phyloP scores from a whole-genome alignment of 352 stramenopile genomes.

The Pythium brassicae region DNA sequence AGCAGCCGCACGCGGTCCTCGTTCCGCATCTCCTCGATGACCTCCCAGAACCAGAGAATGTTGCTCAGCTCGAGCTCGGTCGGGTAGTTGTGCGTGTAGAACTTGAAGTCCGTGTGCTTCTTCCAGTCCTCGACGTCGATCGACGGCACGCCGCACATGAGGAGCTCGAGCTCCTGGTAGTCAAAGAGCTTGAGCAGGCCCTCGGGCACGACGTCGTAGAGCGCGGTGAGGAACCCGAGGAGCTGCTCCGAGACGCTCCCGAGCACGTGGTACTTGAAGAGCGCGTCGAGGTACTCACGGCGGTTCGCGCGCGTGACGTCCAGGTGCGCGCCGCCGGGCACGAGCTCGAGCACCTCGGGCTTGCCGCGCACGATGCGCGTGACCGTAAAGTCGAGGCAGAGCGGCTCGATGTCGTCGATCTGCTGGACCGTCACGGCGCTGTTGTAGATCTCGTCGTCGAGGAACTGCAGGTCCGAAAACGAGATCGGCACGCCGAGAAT shows the following conservation, averaged over 20 bases:
- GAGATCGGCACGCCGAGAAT: constrained; percentile 84
- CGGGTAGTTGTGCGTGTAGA: constrained; percentile 59
- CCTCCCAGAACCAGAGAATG: constrained; percentile 97
- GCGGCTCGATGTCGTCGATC: constrained; percentile 67
- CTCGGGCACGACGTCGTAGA: constrained; percentile 97
- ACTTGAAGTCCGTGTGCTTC: constrained; percentile 79
- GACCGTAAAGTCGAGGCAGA: constrained; percentile 80
- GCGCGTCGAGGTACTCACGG: constrained; percentile 89
- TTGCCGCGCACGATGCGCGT: constrained; percentile 63
- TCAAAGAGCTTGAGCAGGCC: constrained; percentile 97
- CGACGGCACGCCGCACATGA: constrained; percentile 92
- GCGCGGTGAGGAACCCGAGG: constrained; percentile 79
- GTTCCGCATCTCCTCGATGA: constrained; percentile 73
- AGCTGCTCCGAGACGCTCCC: constrained; percentile 91
- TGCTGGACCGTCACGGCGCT: constrained; percentile 64
- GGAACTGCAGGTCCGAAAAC: constrained; percentile 87
- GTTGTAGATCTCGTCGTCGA: constrained; percentile 83
- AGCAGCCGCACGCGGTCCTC: constrained; percentile 73
- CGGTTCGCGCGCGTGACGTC: constrained; percentile 96
- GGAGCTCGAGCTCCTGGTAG: constrained; percentile 97
- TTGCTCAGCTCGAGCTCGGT: constrained; percentile 83
- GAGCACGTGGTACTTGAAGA: constrained; percentile 96
- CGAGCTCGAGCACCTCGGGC: constrained; percentile 82
- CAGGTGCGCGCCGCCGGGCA: constrained; percentile 85
- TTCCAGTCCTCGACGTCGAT: constrained; percentile 80